Conservation (phyloP, 345 rosid genomes). For the Eucalyptus camaldulensis region DNA sequence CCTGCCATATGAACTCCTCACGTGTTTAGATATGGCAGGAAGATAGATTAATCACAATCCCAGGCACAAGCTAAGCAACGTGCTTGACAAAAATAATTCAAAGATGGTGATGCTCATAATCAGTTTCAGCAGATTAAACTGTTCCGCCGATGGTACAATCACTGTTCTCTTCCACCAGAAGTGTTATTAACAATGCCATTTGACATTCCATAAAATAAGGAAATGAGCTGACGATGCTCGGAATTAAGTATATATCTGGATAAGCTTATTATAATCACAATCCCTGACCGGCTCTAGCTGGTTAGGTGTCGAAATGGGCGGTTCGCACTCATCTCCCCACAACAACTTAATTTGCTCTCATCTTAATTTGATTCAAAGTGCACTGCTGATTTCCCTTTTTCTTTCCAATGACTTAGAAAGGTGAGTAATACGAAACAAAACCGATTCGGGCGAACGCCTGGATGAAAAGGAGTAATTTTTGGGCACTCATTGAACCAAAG, state of each 20-base stretch:
- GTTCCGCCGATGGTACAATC: not conserved
- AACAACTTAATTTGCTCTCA: not conserved
- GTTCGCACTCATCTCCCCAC: not conserved
- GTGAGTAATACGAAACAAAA: not conserved
- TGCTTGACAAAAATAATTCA: not conserved
- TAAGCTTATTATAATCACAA: not conserved
- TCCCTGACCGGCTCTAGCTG: not conserved
- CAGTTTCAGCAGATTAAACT: not conserved
- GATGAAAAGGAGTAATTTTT: not conserved
- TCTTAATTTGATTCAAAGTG: not conserved
- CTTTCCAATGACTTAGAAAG: not conserved
- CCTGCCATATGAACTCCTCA: not conserved
- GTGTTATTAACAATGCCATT: not conserved
- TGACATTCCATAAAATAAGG: not conserved
- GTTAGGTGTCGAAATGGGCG: not conserved
- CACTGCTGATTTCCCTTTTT: not conserved
- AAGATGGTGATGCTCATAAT: not conserved
- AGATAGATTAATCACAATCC: not conserved
- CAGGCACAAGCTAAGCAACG: not conserved
- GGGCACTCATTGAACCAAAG: not conserved
- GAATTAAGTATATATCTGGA: not conserved
- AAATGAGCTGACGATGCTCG: not conserved
- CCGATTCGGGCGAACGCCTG: not conserved
- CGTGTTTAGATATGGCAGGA: not conserved
- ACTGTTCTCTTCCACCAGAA: not conserved